Conservation (phyloP, 371 early-diverging fungal genomes). For the Actinomortierella ambigua region DNA sequence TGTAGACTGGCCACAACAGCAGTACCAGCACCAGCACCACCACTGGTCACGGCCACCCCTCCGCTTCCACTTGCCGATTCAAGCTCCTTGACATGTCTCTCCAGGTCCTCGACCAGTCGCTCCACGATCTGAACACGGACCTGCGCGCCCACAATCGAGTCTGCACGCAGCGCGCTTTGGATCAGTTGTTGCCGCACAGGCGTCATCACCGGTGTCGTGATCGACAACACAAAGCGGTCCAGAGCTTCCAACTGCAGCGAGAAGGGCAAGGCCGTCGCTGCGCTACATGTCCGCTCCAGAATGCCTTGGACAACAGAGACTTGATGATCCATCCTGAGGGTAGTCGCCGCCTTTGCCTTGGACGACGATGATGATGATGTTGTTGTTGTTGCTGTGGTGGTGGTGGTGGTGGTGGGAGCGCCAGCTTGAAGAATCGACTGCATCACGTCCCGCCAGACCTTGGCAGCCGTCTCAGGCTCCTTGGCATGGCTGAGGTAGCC, state of each 20-base stretch:
- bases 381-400: too few relatives aligned
- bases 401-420: too few relatives aligned
- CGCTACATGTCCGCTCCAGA: conserved; percentile 13
- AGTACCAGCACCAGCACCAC: too few relatives aligned
- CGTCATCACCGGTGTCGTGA: conserved; percentile 21
- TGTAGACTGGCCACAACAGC: conserved; percentile 16
- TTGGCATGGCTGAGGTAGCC: conserved; percentile 28
- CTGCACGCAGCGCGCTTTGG: conserved; percentile 10
- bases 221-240: conserved; percentile 20
- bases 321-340: conserved; percentile 28
- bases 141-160: conserved; percentile 9
- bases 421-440: conserved; percentile 27
- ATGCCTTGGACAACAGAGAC: conserved; percentile 21
- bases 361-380: too few relatives aligned
- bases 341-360: too few relatives aligned
- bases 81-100: too few relatives aligned
- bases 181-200: conserved; percentile 11
- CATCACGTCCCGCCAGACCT: conserved; percentile 35
- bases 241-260: conserved; percentile 22
- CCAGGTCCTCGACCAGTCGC: conserved; percentile 1
- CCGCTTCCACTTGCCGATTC: too few relatives aligned
- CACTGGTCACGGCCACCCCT: too few relatives aligned
- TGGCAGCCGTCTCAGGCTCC: conserved; percentile 19
- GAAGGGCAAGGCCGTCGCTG: conserved; percentile 7
- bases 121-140: conserved; percentile 25